phyloP scores from a whole-genome alignment of 1,139 yeast genomes.

The Tardiomyces depauwii region DNA sequence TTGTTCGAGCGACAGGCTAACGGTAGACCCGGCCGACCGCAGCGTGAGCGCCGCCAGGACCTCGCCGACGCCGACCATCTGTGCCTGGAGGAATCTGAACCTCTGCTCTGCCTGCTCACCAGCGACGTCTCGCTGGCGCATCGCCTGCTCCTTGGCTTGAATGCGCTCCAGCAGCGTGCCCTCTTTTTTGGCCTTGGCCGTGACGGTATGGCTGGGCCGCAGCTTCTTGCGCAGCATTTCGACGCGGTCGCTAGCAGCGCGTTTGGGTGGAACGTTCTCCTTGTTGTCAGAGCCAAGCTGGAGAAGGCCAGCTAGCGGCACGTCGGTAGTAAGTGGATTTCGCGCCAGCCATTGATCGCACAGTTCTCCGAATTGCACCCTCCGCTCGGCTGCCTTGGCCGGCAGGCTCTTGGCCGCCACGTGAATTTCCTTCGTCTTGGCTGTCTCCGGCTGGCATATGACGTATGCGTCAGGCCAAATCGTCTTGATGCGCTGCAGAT shows the following conservation, averaged over 20 bases:
- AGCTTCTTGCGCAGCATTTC: constrained; percentile 9
- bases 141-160: constrained; percentile 20
- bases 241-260: constrained; percentile 4
- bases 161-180: constrained; percentile 22
- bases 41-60: neutral
- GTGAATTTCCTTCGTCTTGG: constrained; percentile 4
- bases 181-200: constrained; percentile 2
- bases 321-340: neutral
- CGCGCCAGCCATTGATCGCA: neutral
- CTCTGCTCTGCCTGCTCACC: constrained; percentile 6
- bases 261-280: constrained; percentile 2
- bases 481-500: constrained; percentile 16
- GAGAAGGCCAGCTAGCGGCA: constrained; percentile 1
- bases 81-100: constrained; percentile 15
- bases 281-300: constrained; percentile 2
- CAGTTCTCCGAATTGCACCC: constrained; percentile 1
- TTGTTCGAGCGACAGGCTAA: neutral
- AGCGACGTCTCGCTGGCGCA: constrained; percentile 7
- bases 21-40: neutral
- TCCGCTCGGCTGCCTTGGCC: constrained; percentile 4
- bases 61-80: constrained; percentile 6
- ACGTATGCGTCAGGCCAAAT: constrained; percentile 19
- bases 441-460: neutral
- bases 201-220: constrained; percentile 1
- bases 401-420: constrained; percentile 9